A percentile compares a stretch with the other conserved stretches of the same genome.
Evolutionary conservation across 1,284 basidiomycete species (phyloP).

Genomic region (Trametes polyzona): DNA sequence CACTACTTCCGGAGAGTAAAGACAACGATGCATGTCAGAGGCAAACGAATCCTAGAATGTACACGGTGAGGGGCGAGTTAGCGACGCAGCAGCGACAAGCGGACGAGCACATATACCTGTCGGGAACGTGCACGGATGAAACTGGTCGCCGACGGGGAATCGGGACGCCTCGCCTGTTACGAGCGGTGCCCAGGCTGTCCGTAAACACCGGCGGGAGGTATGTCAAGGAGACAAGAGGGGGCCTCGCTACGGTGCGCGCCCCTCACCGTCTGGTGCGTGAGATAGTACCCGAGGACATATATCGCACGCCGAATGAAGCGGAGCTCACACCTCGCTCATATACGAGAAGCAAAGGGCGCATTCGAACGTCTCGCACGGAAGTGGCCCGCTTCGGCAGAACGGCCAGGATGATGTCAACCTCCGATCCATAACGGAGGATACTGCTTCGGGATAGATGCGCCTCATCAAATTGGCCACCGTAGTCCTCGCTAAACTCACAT

Average conservation of each 20-base stretch:
- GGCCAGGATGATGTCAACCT: constrained; percentile 26
- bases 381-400: constrained; percentile 13
- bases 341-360: constrained; percentile 5
- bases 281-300: constrained; percentile 1
- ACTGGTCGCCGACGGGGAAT: neutral
- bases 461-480: neutral
- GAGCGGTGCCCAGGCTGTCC: neutral
- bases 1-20: constrained; percentile 12
- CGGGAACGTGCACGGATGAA: neutral
- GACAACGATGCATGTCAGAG: neutral
- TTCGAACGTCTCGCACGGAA: constrained; percentile 7
- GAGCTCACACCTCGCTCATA: constrained; percentile 3
- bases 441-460: constrained; percentile 12
- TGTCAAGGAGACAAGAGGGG: constrained; percentile 1
- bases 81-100: neutral
- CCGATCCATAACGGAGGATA: constrained; percentile 26
- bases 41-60: neutral
- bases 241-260: constrained; percentile 3
- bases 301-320: constrained; percentile 11
- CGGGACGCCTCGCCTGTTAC: constrained; percentile 13
- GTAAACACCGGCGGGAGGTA: neutral
- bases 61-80: neutral
- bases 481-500: neutral
- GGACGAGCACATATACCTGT: neutral
- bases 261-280: neutral